Conservation (phyloP, 495 filamentous ascomycete species). For the Aspergillus coremiiformis region DNA sequence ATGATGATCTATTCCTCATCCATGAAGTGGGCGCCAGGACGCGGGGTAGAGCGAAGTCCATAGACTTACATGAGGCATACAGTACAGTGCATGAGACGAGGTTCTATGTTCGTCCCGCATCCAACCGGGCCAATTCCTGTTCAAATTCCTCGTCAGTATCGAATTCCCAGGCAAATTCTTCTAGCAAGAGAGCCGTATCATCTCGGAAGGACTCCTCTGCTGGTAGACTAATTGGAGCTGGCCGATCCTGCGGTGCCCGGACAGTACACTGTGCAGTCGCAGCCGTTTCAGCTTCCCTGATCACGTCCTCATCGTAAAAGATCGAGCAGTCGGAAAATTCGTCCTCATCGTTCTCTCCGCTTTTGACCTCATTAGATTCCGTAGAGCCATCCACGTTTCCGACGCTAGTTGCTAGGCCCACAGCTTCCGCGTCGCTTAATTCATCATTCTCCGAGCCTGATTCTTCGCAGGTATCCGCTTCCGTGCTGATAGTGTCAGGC, state of each 20-base stretch:
- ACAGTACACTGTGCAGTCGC: background rate
- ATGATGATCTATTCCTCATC: too few relatives aligned
- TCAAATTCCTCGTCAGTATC: conserved; percentile 24
- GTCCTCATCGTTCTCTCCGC: conserved; percentile 20
- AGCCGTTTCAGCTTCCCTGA: conserved; percentile 21
- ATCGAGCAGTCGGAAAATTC: conserved; percentile 39
- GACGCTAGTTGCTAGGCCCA: background rate
- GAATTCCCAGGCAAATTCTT: conserved; percentile 28
- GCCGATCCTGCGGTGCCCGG: background rate
- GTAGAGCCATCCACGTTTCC: conserved; percentile 9
- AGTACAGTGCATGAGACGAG: background rate
- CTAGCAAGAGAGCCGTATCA: conserved; percentile 33
- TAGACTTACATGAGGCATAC: background rate
- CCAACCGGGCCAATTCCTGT: conserved; percentile 20
- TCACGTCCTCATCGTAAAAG: conserved; percentile 31
- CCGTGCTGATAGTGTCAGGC: conserved; percentile 3
- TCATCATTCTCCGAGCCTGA: conserved; percentile 12
- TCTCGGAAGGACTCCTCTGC: conserved; percentile 33
- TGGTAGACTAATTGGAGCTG: background rate
- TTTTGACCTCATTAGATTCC: conserved; percentile 1
- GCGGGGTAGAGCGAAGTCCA: too few relatives aligned
- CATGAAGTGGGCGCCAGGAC: too few relatives aligned
- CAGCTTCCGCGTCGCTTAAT: conserved; percentile 12
- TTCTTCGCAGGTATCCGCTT: conserved; percentile 15
- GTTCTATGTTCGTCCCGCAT: conserved; percentile 7